Conservation (phyloP, 768 basidiomycete genomes). For the Mycena capillaripes region DNA sequence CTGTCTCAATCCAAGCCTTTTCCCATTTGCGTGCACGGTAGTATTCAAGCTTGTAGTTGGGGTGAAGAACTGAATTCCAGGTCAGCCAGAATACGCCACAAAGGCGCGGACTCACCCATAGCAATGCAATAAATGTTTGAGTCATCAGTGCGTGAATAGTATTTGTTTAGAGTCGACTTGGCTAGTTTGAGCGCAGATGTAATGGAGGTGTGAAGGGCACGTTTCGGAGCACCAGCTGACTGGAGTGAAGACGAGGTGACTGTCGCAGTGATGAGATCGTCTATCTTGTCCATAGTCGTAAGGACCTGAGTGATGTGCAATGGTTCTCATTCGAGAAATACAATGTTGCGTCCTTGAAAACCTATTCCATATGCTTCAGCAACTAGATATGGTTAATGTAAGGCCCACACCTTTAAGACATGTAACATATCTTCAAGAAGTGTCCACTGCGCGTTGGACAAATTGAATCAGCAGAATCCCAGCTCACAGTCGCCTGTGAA, state of each 20-base stretch:
- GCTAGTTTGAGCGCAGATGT: conserved; percentile 35
- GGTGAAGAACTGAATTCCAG: conserved; percentile 21
- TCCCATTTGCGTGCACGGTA: background rate
- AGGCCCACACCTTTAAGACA: conserved; percentile 42
- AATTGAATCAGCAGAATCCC: background rate
- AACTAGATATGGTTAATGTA: too few species aligned
- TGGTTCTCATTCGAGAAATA: conserved; percentile 40
- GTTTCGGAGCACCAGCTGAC: background rate
- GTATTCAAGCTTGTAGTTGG: conserved; percentile 17
- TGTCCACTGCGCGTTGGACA: background rate
- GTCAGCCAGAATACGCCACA: background rate
- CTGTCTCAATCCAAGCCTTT: background rate
- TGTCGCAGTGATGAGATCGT: conserved; percentile 36
- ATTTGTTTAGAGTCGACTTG: conserved; percentile 41
- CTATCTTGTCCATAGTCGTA: conserved; percentile 50
- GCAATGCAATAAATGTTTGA: conserved; percentile 44
- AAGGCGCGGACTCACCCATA: conserved; percentile 36
- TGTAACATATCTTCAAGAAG: conserved; percentile 37
- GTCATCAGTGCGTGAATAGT: conserved; percentile 42
- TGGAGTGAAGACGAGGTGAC: background rate
- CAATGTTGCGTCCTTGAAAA: conserved; percentile 45
- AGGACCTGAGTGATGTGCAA: conserved; percentile 45
- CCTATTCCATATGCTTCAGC: too few species aligned
- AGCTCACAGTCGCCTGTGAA: conserved; percentile 32
- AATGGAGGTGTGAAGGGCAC: conserved; percentile 27